Evolutionary conservation across 2,329 filamentous ascomycete genomes (phyloP), one percentile per base, ranked within the genome.

Genomic region (Nemania sp.): DNA sequence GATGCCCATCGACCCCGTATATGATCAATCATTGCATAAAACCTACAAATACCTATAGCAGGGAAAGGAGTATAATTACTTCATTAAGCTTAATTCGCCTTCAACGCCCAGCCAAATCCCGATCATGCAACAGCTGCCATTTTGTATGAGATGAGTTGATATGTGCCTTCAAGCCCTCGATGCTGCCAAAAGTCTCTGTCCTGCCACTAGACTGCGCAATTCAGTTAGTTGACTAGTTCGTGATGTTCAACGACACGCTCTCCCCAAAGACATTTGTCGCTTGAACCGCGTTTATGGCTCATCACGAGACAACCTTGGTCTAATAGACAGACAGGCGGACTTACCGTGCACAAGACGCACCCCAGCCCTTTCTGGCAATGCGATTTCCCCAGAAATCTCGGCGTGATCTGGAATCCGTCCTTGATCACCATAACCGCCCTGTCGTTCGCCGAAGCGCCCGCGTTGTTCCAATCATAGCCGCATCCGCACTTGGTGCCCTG

Each of bases 61-160:
- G 36, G 41, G 12, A 51, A 50, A 41, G 11, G 24, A 31, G 19
- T 12, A 47, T 48, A 47, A 47, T 42, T 51, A 51, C 30, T 30
- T 55, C 36, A 39, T 26, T 26, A 36, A n/a, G n/a, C 36, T 26
- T 22, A 19, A 26, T 39, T 37, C 33, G 31, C 43, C 26, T 61
- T 34, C 34, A 63, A 22, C 44, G 56, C 12, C 58, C 59, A 6
- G 59, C 39, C 64, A 73, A 59, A 37, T 73, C 71, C 17, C 64
- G 63, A 53, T 75, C 73, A 44, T 75, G 73, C 22, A 75, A 66
- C 54, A 76, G 68, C 64, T 75, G 72, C 73, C 73, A 75, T 61
- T 75, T 75, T 22, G 67, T 68, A 54, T 76, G 73, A 9, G 59
- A 61, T 1, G 61, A 47, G 49, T 74, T 72, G 58, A 75, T 71